Conservation (phyloP, 1,284 basidiomycete genomes). For the Porodaedalea pini region DNA sequence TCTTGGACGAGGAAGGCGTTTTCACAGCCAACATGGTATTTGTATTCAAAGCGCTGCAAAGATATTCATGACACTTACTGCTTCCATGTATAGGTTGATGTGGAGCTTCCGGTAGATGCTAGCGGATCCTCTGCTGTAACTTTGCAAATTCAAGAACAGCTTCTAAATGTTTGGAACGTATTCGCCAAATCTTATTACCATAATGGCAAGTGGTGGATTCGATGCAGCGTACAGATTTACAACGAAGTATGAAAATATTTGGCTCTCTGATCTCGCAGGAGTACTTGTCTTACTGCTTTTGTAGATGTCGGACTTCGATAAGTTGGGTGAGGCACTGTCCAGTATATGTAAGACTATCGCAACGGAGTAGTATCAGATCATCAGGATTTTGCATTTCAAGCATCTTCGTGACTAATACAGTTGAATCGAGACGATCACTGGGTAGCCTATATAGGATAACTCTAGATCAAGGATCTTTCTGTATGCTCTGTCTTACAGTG, state of each 20-base stretch:
- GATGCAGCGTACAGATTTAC: conserved; percentile 72
- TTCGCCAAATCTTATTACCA: conserved; percentile 50
- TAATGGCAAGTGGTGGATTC: conserved; percentile 64
- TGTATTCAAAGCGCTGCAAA: too few species aligned
- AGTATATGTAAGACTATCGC: conserved; percentile 37
- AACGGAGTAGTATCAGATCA: too few species aligned
- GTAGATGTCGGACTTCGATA: conserved; percentile 57
- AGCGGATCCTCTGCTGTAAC: conserved; percentile 29
- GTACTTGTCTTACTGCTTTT: background rate
- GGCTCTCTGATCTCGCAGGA: background rate
- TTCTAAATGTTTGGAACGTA: conserved; percentile 43
- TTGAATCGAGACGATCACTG: too few species aligned
- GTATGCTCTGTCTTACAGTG: too few species aligned
- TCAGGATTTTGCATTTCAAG: too few species aligned
- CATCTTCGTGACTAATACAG: too few species aligned
- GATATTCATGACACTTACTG: background rate
- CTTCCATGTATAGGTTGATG: conserved; percentile 42
- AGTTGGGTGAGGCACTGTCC: conserved; percentile 39
- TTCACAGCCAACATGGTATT: conserved; percentile 71
- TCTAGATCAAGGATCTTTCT: too few species aligned
- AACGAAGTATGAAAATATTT: conserved; percentile 50
- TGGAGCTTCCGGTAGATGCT: conserved; percentile 48
- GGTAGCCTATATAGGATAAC: too few species aligned
- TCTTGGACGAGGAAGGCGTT: conserved; percentile 63
- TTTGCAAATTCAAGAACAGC: conserved; percentile 34